Percentiles rank a stretch among this genome's conserved stretches.
Conservation (phyloP, 1,284 basidiomycete species). For the Ustilago cynodontis region DNA sequence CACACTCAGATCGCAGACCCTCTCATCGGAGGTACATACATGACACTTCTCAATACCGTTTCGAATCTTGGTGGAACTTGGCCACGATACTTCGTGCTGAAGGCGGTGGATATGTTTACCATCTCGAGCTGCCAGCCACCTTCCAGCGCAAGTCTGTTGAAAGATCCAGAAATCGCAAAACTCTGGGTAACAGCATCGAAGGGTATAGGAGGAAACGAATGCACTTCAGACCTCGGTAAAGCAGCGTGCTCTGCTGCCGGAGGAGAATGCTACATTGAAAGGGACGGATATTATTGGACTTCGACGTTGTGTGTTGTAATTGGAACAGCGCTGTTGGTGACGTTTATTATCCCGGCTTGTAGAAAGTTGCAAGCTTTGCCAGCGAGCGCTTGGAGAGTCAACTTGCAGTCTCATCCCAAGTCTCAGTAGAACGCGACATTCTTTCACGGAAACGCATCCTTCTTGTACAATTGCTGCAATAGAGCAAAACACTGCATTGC, state of each 20-base stretch:
- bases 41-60: slow-evolving; percentile 89
- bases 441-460: not conserved
- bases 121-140: slow-evolving; percentile 57
- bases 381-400: slow-evolving; percentile 60
- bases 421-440: slow-evolving; percentile 9
- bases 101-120: slow-evolving; percentile 72
- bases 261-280: slow-evolving; percentile 84
- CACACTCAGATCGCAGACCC: slow-evolving; percentile 98
- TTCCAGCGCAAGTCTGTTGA: slow-evolving; percentile 26
- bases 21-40: slow-evolving; percentile 80
- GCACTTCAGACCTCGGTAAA: slow-evolving; percentile 75
- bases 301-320: slow-evolving; percentile 82
- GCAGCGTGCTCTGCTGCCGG: slow-evolving; percentile 80
- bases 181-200: slow-evolving; percentile 37
- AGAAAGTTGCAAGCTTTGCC: slow-evolving; percentile 78
- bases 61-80: slow-evolving; percentile 97
- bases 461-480: not conserved
- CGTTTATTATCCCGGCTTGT: slow-evolving; percentile 86
- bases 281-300: slow-evolving; percentile 93
- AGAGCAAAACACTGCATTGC: not conserved
- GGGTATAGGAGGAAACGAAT: slow-evolving; percentile 53
- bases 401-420: slow-evolving; percentile 16
- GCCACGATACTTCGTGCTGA: slow-evolving; percentile 92
- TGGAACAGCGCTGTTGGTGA: slow-evolving; percentile 79
- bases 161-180: slow-evolving; percentile 44